Percentiles rank a stretch among this genome's conserved stretches.
phyloP scores from a whole-genome alignment of 805 yeast species.

The Schizosaccharomyces cryophilus region DNA sequence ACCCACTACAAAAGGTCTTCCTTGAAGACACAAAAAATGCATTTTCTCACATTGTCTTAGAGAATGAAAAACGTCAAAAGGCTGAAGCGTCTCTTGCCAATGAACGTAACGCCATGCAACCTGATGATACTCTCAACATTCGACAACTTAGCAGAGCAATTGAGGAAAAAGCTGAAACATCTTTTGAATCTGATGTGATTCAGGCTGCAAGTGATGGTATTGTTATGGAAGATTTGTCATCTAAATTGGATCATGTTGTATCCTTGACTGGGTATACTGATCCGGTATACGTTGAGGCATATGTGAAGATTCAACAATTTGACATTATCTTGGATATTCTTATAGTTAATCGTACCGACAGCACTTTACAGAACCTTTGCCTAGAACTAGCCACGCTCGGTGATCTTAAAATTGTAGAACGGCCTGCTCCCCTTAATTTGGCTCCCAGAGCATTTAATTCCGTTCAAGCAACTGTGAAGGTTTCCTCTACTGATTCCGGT shows the following conservation, averaged over 20 bases:
- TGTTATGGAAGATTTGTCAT: constrained; percentile 26
- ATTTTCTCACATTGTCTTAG: constrained; percentile 48
- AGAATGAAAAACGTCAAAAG: constrained; percentile 29
- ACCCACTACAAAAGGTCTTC: constrained; percentile 36
- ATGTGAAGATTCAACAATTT: constrained; percentile 83
- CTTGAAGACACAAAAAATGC: constrained; percentile 74
- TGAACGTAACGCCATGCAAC: constrained; percentile 42
- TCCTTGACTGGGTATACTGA: constrained; percentile 96
- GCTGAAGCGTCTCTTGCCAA: constrained; percentile 25
- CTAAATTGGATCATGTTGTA: constrained; percentile 66
- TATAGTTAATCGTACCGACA: constrained; percentile 77
- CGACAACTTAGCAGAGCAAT: constrained; percentile 43
- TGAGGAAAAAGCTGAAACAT: constrained; percentile 18
- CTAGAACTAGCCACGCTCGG: constrained; percentile 93
- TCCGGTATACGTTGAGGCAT: constrained; percentile 94
- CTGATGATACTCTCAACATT: constrained; percentile 55
- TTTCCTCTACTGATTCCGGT: constrained; percentile 92
- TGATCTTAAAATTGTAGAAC: constrained; percentile 80
- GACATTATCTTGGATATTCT: constrained; percentile 86
- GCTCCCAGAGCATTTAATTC: constrained; percentile 96
- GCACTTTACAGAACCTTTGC: constrained; percentile 67
- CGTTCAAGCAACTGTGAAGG: constrained; percentile 70
- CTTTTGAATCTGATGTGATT: constrained; percentile 32
- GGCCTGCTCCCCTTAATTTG: constrained; percentile 66
- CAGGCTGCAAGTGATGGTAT: constrained; percentile 27